These are phyloP conservation scores for Rutstroemia sydowiana DNA, from an alignment of 2,329 filamentous ascomycete species.

Conservation along the genomic window DNA sequence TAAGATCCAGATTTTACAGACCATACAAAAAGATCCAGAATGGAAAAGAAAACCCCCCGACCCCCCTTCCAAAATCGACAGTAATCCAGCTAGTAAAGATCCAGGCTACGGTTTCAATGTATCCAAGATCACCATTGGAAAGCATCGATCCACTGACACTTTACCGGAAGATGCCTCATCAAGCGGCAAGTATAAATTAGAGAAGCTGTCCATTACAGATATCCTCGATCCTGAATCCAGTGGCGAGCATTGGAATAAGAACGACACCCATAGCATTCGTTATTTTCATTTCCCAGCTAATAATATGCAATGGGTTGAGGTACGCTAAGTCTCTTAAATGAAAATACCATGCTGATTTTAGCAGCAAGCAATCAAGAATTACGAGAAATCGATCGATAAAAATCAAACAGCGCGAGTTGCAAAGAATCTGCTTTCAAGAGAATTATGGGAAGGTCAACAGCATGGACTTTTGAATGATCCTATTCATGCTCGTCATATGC, in stretches of 20 bases:
- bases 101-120: constrained; percentile 8
- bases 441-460: constrained; percentile 18
- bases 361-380: constrained; percentile 13
- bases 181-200: not conserved
- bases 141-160: not conserved
- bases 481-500: constrained; percentile 20
- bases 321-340: not conserved
- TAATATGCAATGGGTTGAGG: constrained; percentile 21
- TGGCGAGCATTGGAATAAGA: constrained; percentile 1
- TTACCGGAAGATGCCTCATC: not conserved
- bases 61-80: too few species aligned
- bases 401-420: not conserved
- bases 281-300: constrained; percentile 22
- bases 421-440: constrained; percentile 14
- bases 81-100: too few species aligned
- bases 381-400: constrained; percentile 9
- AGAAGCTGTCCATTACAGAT: not conserved
- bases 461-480: constrained; percentile 16
- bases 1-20: too few species aligned
- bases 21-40: too few species aligned
- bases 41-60: too few species aligned
- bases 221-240: not conserved
- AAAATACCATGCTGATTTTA: not conserved
- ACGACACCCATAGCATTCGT: constrained; percentile 4
- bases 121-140: constrained; percentile 4